Evolutionary conservation across 805 yeast genomes (phyloP).

Genomic region (Candida nanaspora): DNA sequence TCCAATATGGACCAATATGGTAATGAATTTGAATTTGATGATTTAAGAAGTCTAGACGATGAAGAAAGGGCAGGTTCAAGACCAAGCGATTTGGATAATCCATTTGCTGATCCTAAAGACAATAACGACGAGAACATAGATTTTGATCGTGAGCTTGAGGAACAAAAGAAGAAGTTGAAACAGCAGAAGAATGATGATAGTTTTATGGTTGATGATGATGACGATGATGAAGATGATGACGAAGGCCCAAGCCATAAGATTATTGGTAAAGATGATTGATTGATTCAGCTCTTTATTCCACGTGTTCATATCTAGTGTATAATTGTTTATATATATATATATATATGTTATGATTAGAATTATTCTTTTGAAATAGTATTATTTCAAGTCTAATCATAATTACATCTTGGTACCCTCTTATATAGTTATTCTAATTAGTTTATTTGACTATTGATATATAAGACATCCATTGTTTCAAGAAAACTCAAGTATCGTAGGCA

Average conservation of each 20-base stretch:
- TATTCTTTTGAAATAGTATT: no score
- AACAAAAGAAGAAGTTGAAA: conserved; percentile 16
- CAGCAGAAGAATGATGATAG: conserved; percentile 10
- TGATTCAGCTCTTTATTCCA: no score
- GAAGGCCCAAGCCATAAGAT: not conserved
- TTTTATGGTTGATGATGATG: conserved; percentile 24
- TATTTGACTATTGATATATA: no score
- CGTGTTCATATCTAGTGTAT: no score
- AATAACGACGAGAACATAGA: conserved; percentile 8
- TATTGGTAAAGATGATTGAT: not conserved
- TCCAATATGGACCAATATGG: conserved; percentile 29
- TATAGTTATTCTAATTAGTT: no score
- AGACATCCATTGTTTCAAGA: no score
- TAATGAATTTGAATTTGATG: conserved; percentile 56
- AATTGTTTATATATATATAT: no score
- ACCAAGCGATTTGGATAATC: conserved; percentile 13
- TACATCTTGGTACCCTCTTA: no score
- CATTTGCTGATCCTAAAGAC: conserved; percentile 23
- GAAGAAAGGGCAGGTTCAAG: conserved; percentile 23
- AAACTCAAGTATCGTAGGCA: no score
- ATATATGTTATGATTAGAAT: no score
- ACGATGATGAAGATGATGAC: conserved; percentile 7
- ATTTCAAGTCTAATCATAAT: no score
- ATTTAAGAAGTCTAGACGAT: conserved; percentile 44
- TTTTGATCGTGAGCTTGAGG: conserved; percentile 25